Evolutionary conservation across 768 basidiomycete species (phyloP).

Genomic region (Psilocybe cubensis): DNA sequence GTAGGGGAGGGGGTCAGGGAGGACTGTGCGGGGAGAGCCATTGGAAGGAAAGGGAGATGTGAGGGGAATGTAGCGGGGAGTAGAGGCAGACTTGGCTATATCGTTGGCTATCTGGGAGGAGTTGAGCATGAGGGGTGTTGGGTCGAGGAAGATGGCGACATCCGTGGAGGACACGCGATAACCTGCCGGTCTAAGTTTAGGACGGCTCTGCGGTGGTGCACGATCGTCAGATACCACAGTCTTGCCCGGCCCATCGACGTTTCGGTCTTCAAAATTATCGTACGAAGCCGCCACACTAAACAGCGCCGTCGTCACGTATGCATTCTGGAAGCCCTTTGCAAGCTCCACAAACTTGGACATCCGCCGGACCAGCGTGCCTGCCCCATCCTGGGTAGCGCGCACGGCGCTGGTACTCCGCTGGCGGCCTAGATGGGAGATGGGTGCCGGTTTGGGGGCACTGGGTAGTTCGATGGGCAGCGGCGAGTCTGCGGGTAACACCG

Average conservation of each 20-base stretch:
- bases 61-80: constrained; percentile 45
- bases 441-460: constrained; percentile 13
- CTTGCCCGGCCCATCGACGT: constrained; percentile 2
- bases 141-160: constrained; percentile 44
- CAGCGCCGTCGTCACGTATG: constrained; percentile 58
- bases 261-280: constrained; percentile 27
- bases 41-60: constrained; percentile 33
- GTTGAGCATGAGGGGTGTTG: constrained; percentile 5
- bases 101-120: constrained; percentile 6
- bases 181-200: constrained; percentile 39
- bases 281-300: constrained; percentile 40
- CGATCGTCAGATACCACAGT: too few species aligned
- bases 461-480: constrained; percentile 28
- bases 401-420: constrained; percentile 25
- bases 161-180: constrained; percentile 47
- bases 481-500: constrained; percentile 38
- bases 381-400: constrained; percentile 22
- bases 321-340: constrained; percentile 59
- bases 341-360: constrained; percentile 48
- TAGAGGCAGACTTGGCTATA: constrained; percentile 17
- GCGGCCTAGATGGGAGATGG: constrained; percentile 21
- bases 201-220: constrained; percentile 1
- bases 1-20: constrained; percentile 37
- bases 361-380: constrained; percentile 26
- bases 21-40: constrained; percentile 28